Base-by-base conservation (phyloP, 192 early-diverging fungal species). In the Phlyctochytrium arcticum region DNA sequence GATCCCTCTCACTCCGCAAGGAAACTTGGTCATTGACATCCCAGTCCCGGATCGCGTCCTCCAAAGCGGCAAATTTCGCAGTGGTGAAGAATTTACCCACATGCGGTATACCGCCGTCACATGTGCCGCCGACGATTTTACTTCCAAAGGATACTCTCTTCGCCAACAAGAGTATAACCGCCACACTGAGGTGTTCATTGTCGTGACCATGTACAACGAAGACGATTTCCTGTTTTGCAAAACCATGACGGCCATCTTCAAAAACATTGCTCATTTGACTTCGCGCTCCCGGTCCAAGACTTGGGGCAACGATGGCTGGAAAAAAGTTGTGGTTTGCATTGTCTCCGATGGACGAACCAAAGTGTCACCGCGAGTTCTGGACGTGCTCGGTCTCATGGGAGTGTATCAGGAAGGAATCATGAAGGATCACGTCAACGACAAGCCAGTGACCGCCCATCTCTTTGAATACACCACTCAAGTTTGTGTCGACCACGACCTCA, bases 41-140 rank as follows among this genome's bases (percentile, higher is more conserved):
- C 79, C 79, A 8, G 61, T 78, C 51, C 51, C 71, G 9, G 59
- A 70, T 36, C 56, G 62, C 17, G 57, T 77, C 3, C 57, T 79
- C 26, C 26, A 67, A 33, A 60, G 57, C 24, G 72, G 82, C 26
- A 80, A 75, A 35, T 66, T 62, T 15, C 76, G 78, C 51, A 75
- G 84, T 0, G 85, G 79, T 31, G 80, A 88, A 49, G 95, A 98
- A 76, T 94, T 93, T 54, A 92, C 92, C 15, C 86, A 95, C 67
- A 86, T 95, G 82, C 84, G 95, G 26, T 99, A 99, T 79, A 98
- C 95, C 0, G 90, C 94, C 3, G 89, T 86, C 9, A 93, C 92
- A 10, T 88, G 86, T 72, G 87, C 93, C 65, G 88, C 94, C 4
- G 85, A 95, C 67, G 84, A 95, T 30, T 90, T 91, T 74, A 19